These are phyloP conservation scores for Monosporozyma unispora DNA, from an alignment of 805 yeast genomes.

Conservation along the genomic window DNA sequence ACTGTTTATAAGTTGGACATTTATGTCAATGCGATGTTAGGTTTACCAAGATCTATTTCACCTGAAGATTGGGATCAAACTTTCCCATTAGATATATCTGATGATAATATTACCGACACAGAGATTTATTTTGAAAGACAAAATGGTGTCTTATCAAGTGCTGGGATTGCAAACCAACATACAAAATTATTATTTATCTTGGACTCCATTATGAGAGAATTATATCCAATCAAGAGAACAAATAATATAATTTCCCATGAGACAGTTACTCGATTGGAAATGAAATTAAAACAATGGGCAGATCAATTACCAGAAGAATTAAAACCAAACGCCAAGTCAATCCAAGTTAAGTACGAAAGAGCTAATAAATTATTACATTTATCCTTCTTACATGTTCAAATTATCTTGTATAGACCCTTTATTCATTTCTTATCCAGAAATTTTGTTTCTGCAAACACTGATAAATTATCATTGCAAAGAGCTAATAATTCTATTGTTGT, in stretches of 20 bases:
- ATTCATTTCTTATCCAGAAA: constrained; percentile 57
- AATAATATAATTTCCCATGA: constrained; percentile 30
- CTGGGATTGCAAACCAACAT: constrained; percentile 71
- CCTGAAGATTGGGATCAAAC: constrained; percentile 74
- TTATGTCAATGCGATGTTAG: constrained; percentile 81
- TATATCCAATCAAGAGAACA: constrained; percentile 49
- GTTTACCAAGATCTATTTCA: constrained; percentile 66
- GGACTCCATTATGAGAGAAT: constrained; percentile 57
- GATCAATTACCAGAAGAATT: constrained; percentile 62
- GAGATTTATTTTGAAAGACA: constrained; percentile 29
- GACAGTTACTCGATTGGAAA: constrained; percentile 60
- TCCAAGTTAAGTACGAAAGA: constrained; percentile 42
- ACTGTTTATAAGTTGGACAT: constrained; percentile 86
- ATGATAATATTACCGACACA: constrained; percentile 67
- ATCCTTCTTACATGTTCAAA: constrained; percentile 70
- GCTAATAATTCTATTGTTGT: constrained; percentile 81
- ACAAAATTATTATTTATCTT: constrained; percentile 64
- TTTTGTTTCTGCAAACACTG: constrained; percentile 31
- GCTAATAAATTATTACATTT: constrained; percentile 71
- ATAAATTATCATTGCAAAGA: constrained; percentile 46
- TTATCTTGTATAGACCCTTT: constrained; percentile 81
- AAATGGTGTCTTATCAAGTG: constrained; percentile 27
- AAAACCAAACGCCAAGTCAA: constrained; percentile 41
- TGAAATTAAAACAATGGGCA: constrained; percentile 65
- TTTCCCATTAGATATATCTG: constrained; percentile 76